Base-by-base conservation (phyloP, 768 basidiomycete genomes). In the Podaxis sp. region DNA sequence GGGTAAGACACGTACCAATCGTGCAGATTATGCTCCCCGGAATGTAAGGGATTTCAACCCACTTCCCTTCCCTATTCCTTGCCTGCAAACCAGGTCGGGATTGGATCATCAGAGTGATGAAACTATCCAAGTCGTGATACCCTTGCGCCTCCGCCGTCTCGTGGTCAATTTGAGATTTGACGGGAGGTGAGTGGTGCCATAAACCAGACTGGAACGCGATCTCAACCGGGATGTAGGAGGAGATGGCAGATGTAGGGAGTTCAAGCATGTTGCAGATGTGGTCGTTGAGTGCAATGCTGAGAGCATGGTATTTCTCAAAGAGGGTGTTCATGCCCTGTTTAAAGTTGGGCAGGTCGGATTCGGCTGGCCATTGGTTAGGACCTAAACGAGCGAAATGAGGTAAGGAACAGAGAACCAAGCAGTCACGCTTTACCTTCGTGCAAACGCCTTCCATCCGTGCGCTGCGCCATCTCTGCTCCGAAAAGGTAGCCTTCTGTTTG, bases 361-460 rank as follows among this genome's bases (percentile, higher is more conserved):
- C 55, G 6, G 28, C 28, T 32, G 55, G 55, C 55, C 55, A 57
- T 28, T 57, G 55, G 44, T 57, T 57, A 10, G 55, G 55, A 28
- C 55, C 55, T 57, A 5, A 21, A 36, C 5, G 18, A 21, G 7
- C 36, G 21, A 27, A 13, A 23, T 40, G 16, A 40, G 38, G 1
- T 9, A 21, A 21, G 6, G 14, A 38, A 25, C 11, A 3, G 47
- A 6, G 52, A 10, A 16, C 18, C 2, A 6, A 21, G 0, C 13
- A 16, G 10, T 13, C 7, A 21, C 2, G 18, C 18, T 38, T 38
- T 36, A 57, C 55, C 55, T 36, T 47, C 44, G 11, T 47, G 32
- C 21, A 57, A 2, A 21, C 25, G 14, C 14, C 40, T 16, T 3
- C 4, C 21, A 27, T 46, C 13, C 1, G n/a, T 13, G 21, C 25